Evolutionary conservation across 805 yeast species (phyloP).

Genomic region (Cyberlindnera samutprakarnensis): DNA sequence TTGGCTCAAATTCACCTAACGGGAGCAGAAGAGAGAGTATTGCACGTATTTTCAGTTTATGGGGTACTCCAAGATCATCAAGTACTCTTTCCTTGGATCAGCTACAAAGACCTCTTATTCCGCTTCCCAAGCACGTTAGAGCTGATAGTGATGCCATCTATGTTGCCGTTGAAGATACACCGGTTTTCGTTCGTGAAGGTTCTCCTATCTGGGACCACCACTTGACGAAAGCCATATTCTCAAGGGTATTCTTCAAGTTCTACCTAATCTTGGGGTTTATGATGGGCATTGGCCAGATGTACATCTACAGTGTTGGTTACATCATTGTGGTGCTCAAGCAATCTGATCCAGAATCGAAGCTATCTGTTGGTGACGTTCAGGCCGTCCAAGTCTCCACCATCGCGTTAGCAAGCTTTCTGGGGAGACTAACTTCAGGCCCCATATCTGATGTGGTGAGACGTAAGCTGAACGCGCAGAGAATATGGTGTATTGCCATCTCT

Average conservation of each 20-base stretch:
- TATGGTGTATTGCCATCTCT: slow-evolving; percentile 54
- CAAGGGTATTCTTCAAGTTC: slow-evolving; percentile 38
- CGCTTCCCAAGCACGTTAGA: slow-evolving; percentile 4
- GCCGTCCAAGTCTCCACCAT: slow-evolving; percentile 66
- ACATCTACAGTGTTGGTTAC: slow-evolving; percentile 68
- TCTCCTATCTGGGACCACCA: slow-evolving; percentile 23
- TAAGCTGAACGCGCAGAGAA: slow-evolving; percentile 44
- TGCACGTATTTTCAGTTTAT: slow-evolving; percentile 16
- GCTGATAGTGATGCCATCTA: slow-evolving; percentile 18
- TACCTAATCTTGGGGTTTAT: slow-evolving; percentile 47
- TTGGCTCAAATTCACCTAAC: slow-evolving; percentile 1
- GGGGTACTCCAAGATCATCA: slow-evolving; percentile 24
- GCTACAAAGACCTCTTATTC: slow-evolving; percentile 9
- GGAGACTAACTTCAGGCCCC: slow-evolving; percentile 59
- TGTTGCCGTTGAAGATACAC: slow-evolving; percentile 24
- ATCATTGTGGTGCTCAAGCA: slow-evolving; percentile 45
- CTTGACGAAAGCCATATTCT: slow-evolving; percentile 14
- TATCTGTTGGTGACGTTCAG: slow-evolving; percentile 41
- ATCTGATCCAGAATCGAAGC: slow-evolving; percentile 16
- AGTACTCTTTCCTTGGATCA: slow-evolving; percentile 11
- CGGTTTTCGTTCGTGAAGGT: slow-evolving; percentile 21
- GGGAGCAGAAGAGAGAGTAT: slow-evolving; percentile 14
- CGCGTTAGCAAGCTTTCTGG: slow-evolving; percentile 58
- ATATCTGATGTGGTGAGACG: slow-evolving; percentile 53
- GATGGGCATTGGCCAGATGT: slow-evolving; percentile 64